Percentiles rank a stretch among this genome's conserved stretches.
Evolutionary conservation across 495 filamentous ascomycete species (phyloP).

Genomic region (Penicillium canescens): DNA sequence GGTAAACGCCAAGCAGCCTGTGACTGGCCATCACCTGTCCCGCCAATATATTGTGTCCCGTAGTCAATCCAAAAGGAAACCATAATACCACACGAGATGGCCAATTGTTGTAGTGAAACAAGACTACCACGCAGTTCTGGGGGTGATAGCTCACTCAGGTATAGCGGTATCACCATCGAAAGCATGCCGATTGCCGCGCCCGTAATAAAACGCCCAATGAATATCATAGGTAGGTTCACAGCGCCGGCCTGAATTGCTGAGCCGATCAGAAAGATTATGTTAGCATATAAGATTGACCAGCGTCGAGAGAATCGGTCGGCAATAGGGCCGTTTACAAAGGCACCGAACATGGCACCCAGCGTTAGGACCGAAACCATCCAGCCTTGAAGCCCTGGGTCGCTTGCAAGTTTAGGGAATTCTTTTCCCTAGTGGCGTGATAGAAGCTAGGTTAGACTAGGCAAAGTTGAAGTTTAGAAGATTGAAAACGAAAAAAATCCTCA

Average conservation of each 20-base stretch:
- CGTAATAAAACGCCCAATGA: neutral
- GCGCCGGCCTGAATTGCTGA: neutral
- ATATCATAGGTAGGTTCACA: neutral
- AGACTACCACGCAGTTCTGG: constrained; percentile 1
- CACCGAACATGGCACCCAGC: constrained; percentile 4
- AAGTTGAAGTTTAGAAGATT: too few species aligned
- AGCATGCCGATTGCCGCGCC: constrained; percentile 9
- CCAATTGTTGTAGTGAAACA: constrained; percentile 21
- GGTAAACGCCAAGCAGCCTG: constrained; percentile 45
- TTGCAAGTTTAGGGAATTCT: neutral
- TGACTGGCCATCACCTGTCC: constrained; percentile 40
- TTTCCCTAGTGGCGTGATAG: neutral
- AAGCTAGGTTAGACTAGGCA: too few species aligned
- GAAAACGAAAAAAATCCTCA: neutral
- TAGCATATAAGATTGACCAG: constrained; percentile 1
- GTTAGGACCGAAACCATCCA: constrained; percentile 4
- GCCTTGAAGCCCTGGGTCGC: neutral
- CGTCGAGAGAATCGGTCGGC: constrained; percentile 3
- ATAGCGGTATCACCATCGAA: constrained; percentile 10
- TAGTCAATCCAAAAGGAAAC: constrained; percentile 33
- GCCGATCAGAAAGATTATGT: constrained; percentile 2
- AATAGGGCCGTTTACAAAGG: constrained; percentile 1
- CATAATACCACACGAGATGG: constrained; percentile 34
- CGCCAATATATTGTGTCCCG: constrained; percentile 35
- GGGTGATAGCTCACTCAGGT: constrained; percentile 3